Conservation (phyloP, 345 rosid genomes). For the Fremontodendron californicum region DNA sequence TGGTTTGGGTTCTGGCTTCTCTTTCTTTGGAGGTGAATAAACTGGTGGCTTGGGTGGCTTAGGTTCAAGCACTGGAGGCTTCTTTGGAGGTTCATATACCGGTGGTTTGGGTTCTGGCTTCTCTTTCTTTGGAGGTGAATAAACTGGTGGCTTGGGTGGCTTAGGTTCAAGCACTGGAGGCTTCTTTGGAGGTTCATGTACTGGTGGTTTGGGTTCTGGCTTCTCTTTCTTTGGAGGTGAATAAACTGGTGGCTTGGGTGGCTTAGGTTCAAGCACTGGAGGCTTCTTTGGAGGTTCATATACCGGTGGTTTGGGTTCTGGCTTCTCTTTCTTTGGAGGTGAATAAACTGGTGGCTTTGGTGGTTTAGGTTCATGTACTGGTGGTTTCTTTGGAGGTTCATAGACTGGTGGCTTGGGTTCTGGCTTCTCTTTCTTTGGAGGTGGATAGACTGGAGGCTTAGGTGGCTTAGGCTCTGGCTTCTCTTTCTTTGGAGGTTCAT, state of each 20-base stretch:
- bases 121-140: not conserved
- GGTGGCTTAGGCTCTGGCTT: not conserved
- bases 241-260: too few relatives aligned
- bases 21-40: conserved; percentile 5
- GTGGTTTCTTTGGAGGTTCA: conserved; percentile 10
- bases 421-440: conserved; percentile 5
- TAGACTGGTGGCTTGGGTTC: not conserved
- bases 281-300: too few relatives aligned
- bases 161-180: not conserved
- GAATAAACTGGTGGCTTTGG: too few relatives aligned
- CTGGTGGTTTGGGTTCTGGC: conserved; percentile 11
- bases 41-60: not conserved
- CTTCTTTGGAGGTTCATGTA: conserved; percentile 1
- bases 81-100: not conserved
- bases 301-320: too few relatives aligned
- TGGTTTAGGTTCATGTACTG: not conserved
- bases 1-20: not conserved
- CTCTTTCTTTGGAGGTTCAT: not conserved
- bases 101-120: conserved; percentile 7
- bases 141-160: not conserved
- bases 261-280: too few relatives aligned
- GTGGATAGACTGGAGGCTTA: too few relatives aligned
- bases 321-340: too few relatives aligned
- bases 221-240: not conserved
- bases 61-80: not conserved